Evolutionary conservation across 1,284 basidiomycete species (phyloP).

Genomic region (Microbotryomycetes sp.): DNA sequence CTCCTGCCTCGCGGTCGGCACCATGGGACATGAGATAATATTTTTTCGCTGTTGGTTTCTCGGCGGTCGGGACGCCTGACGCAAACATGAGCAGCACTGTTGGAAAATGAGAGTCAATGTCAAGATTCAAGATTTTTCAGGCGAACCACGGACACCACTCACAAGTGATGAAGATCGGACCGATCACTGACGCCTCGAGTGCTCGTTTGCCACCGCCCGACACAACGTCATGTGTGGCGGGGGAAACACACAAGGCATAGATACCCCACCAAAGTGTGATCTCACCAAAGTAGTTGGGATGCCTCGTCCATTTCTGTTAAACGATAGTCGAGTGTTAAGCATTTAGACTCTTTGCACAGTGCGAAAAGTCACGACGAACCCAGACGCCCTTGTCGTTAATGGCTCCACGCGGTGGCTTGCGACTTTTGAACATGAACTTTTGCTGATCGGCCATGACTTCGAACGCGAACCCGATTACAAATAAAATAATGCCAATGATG

Average conservation of each 20-base stretch:
- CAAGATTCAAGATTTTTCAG: not conserved
- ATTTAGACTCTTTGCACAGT: conserved; percentile 35
- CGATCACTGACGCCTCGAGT: conserved; percentile 56
- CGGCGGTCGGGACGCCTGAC: conserved; percentile 63
- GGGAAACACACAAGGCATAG: conserved; percentile 57
- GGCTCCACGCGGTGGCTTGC: conserved; percentile 52
- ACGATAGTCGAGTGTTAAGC: conserved; percentile 30
- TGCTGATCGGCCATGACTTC: conserved; percentile 60
- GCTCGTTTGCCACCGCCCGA: conserved; percentile 49
- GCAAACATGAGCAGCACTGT: conserved; percentile 52
- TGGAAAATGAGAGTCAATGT: too few species aligned
- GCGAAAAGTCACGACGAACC: not conserved
- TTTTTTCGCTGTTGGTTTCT: conserved; percentile 61
- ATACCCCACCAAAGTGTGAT: conserved; percentile 69
- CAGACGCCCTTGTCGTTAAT: conserved; percentile 45
- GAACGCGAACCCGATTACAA: conserved; percentile 56
- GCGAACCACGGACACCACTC: conserved; percentile 35
- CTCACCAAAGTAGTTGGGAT: conserved; percentile 71
- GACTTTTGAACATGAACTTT: conserved; percentile 57
- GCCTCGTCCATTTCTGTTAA: conserved; percentile 39
- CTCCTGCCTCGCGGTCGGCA: conserved; percentile 39
- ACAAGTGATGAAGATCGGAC: conserved; percentile 61
- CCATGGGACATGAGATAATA: conserved; percentile 57
- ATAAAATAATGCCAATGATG: conserved; percentile 62
- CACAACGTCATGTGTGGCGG: conserved; percentile 48